Percentiles rank a stretch among this genome's conserved stretches.
phyloP scores from a whole-genome alignment of 1,284 basidiomycete genomes.

The Xerocomus minutiporus region DNA sequence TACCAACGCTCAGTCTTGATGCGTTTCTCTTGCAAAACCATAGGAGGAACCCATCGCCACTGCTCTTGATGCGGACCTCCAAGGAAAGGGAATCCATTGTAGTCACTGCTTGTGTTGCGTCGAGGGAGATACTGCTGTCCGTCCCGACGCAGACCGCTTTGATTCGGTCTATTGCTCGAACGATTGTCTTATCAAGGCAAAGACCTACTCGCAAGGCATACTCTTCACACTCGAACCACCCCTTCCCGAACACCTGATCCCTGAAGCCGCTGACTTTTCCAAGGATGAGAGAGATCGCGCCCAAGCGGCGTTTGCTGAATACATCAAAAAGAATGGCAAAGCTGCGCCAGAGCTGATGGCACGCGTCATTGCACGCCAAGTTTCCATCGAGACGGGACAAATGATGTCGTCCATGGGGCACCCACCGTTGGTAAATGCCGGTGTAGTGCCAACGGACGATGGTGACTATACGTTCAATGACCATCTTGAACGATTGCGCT shows the following conservation, averaged over 20 bases:
- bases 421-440: constrained; percentile 26
- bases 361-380: constrained; percentile 66
- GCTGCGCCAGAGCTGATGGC: constrained; percentile 56
- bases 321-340: constrained; percentile 46
- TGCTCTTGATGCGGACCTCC: constrained; percentile 64
- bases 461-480: constrained; percentile 63
- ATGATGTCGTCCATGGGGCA: constrained; percentile 35
- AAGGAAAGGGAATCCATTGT: constrained; percentile 62
- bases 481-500: constrained; percentile 69
- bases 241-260: constrained; percentile 50
- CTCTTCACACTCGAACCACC: constrained; percentile 65
- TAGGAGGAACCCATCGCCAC: constrained; percentile 71
- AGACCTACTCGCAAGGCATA: constrained; percentile 58
- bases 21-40: constrained; percentile 2
- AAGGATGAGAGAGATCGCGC: constrained; percentile 49
- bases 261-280: constrained; percentile 31
- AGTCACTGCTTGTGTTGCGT: constrained; percentile 64
- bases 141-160: constrained; percentile 48
- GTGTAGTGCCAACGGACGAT: constrained; percentile 47
- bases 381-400: constrained; percentile 60
- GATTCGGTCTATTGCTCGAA: constrained; percentile 66
- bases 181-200: constrained; percentile 54
- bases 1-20: not conserved
- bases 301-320: constrained; percentile 53
- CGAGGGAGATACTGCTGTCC: constrained; percentile 41